phyloP scores from a whole-genome alignment of 371 early-diverging fungal species.

The Rhizopus arrhizus region DNA sequence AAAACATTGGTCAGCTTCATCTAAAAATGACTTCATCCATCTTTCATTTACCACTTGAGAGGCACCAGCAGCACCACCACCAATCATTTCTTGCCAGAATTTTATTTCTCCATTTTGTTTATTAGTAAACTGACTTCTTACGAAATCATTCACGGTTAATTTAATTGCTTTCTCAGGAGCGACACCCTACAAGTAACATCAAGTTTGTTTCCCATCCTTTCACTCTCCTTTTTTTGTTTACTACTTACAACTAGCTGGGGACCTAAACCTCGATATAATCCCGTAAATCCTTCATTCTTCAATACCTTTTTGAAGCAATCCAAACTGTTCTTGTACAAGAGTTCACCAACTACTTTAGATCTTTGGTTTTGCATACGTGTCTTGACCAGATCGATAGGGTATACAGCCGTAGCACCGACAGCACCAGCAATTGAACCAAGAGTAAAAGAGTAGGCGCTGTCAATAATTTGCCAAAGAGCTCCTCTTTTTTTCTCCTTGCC shows the following conservation, averaged over 20 bases:
- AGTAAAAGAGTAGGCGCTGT: slow-evolving; percentile 70
- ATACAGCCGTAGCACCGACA: slow-evolving; percentile 93
- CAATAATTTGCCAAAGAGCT: slow-evolving; percentile 42
- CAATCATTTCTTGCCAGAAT: slow-evolving; percentile 80
- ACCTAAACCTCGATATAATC: slow-evolving; percentile 94
- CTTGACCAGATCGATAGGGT: slow-evolving; percentile 97
- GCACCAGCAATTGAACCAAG: slow-evolving; percentile 95
- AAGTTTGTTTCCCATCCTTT: slow-evolving; percentile 25
- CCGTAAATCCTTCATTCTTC: slow-evolving; percentile 88
- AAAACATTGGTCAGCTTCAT: too few species aligned
- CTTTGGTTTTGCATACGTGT: slow-evolving; percentile 99
- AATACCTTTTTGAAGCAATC: slow-evolving; percentile 96
- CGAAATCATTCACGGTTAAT: slow-evolving; percentile 93
- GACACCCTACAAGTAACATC: slow-evolving; percentile 61
- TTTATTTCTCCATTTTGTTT: slow-evolving; percentile 74
- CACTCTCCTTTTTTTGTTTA: slow-evolving; percentile 4
- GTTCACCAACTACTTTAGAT: slow-evolving; percentile 86
- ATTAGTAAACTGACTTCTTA: slow-evolving; percentile 74
- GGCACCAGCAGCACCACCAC: slow-evolving; percentile 90
- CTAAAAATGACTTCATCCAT: not conserved
- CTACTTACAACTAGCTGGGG: slow-evolving; percentile 90
- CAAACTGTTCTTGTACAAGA: slow-evolving; percentile 89
- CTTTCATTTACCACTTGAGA: slow-evolving; percentile 73
- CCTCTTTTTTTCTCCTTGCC: slow-evolving; percentile 25
- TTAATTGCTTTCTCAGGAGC: slow-evolving; percentile 99